A percentile compares a stretch with the other conserved stretches of the same genome.
Evolutionary conservation across 257 asterid species (phyloP).

Genomic region (Avicennia marina): DNA sequence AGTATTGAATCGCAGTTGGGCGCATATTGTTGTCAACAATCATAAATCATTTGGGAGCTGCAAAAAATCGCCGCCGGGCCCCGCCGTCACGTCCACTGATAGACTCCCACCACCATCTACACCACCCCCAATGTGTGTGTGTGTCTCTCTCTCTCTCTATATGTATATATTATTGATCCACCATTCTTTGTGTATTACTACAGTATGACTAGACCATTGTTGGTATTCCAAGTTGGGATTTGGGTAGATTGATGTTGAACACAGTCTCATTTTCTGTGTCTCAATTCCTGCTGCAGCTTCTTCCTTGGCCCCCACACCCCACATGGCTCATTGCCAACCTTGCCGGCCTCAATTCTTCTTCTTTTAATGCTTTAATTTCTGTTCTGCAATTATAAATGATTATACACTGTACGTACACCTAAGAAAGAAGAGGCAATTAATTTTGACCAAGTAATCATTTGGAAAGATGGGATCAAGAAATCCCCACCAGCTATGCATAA

Average conservation of each 20-base stretch:
- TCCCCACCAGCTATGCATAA: no score
- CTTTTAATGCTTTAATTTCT: no score
- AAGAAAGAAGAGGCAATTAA: no score
- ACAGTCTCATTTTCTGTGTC: constrained; percentile 24
- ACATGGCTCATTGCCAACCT: constrained; percentile 29
- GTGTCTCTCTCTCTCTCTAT: not conserved
- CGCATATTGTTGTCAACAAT: constrained; percentile 25
- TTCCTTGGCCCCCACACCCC: constrained; percentile 30
- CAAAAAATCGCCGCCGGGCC: constrained; percentile 24
- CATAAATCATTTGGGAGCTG: constrained; percentile 27
- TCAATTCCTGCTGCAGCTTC: constrained; percentile 20
- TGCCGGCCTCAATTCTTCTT: no score
- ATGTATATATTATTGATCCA: not conserved
- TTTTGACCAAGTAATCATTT: no score
- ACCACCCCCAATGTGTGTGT: not conserved
- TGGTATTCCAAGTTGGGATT: constrained; percentile 19
- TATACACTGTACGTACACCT: no score
- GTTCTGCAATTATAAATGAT: no score
- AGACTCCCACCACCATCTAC: constrained; percentile 32
- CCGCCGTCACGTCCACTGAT: constrained; percentile 38
- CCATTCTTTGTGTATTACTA: not conserved
- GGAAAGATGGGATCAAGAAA: no score
- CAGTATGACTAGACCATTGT: constrained; percentile 26
- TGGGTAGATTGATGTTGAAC: no score
- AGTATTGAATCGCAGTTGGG: not conserved